A percentile compares a stretch with the other conserved stretches of the same genome.
Evolutionary conservation across 371 early-diverging fungal species (phyloP).

Genomic region (Phascolomyces articulosus): DNA sequence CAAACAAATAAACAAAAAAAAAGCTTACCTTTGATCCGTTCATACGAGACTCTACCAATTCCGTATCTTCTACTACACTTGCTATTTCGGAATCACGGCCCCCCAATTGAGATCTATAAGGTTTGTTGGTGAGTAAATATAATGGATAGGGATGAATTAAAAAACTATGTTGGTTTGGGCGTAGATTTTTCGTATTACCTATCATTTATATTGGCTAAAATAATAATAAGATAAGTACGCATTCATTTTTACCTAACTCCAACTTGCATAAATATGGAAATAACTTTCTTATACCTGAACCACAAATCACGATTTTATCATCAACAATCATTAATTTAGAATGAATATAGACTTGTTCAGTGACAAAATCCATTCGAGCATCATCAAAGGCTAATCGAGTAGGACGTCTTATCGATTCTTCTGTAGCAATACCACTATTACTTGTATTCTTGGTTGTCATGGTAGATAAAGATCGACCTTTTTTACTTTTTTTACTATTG

Average conservation of each 20-base stretch:
- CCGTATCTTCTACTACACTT: conserved; percentile 77
- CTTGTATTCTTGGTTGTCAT: conserved; percentile 1
- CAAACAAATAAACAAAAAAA: neutral
- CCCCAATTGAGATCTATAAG: conserved; percentile 81
- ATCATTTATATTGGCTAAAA: conserved; percentile 51
- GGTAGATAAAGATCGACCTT: neutral
- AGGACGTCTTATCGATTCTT: neutral
- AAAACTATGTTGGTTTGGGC: no score
- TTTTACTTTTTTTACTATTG: conserved; percentile 5
- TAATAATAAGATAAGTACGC: neutral
- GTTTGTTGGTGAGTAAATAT: neutral
- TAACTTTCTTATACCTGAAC: no score
- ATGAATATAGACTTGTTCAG: conserved; percentile 87
- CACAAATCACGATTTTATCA: conserved; percentile 68
- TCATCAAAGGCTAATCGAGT: neutral
- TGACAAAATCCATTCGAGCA: conserved; percentile 50
- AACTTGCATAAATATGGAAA: no score
- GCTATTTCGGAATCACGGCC: conserved; percentile 92
- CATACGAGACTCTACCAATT: conserved; percentile 70
- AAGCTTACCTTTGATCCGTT: conserved; percentile 62
- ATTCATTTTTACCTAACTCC: no score
- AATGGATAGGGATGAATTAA: no score
- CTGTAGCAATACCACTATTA: neutral
- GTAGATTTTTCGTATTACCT: conserved; percentile 22
- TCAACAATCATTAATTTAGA: conserved; percentile 88